A percentile compares a stretch with the other conserved stretches of the same genome.
Evolutionary conservation across 306 rosid genomes (phyloP).

Genomic region (Alnus rubra): DNA sequence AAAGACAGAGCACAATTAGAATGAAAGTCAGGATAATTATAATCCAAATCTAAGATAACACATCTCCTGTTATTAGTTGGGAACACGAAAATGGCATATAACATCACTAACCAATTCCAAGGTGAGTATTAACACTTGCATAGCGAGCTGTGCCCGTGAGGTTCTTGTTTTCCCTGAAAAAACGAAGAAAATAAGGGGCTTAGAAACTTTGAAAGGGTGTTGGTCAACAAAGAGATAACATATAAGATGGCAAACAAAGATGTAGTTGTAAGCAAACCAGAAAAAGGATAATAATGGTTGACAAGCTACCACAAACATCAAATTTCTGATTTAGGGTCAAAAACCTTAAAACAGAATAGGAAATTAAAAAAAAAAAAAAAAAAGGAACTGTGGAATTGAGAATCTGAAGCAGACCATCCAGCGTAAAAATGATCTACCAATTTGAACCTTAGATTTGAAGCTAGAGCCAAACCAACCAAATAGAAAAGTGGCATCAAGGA

Average conservation of each 20-base stretch:
- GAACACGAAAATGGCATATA: conserved; percentile 22
- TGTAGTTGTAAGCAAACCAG: background rate
- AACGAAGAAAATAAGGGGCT: conserved; percentile 8
- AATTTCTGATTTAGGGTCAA: background rate
- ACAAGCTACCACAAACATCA: background rate
- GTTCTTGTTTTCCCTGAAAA: conserved; percentile 89
- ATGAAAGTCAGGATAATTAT: conserved; percentile 11
- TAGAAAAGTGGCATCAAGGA: background rate
- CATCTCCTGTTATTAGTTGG: conserved; percentile 15
- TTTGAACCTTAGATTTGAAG: background rate
- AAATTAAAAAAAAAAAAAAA: background rate
- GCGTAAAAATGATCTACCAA: background rate
- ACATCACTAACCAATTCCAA: conserved; percentile 87
- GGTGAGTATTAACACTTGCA: conserved; percentile 99
- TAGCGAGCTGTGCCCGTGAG: conserved; percentile 99
- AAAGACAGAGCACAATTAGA: conserved; percentile 33
- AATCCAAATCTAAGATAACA: conserved; percentile 1
- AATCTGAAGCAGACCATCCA: conserved; percentile 1
- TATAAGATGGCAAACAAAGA: conserved; percentile 2
- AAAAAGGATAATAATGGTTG: background rate
- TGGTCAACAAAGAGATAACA: conserved; percentile 3
- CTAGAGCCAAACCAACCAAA: background rate
- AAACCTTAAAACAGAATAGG: background rate
- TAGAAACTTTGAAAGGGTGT: conserved; percentile 1
- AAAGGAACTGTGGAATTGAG: background rate